Evolutionary conservation across 2,329 filamentous ascomycete genomes (phyloP), one percentile per base, ranked within the genome.

Genomic region (Xylogone sp.): DNA sequence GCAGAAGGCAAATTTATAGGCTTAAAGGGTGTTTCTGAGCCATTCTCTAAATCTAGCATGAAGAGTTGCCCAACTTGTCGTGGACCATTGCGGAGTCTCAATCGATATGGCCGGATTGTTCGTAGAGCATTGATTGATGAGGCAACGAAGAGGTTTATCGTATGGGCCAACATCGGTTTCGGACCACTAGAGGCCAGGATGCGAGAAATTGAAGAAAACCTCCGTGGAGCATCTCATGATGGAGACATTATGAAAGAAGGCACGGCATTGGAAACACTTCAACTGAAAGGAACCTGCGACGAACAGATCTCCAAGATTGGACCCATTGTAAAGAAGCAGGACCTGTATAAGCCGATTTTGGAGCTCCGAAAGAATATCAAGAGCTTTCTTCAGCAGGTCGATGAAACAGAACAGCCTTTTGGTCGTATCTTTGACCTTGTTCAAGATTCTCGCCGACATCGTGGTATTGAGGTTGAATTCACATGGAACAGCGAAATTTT

Each of bases 141-240:
- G 61, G 72, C 78, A 0, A 82, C 81, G 0, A 86, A 85, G 66
- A 84, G 81, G 55, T 84, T 88, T 61, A 75, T 84, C n/a, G 59
- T 75, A 3, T 80, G 74, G 69, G 72, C 78, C 0, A 76, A 77
- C 43, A 46, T 50, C 43, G 49, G 51, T 46, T 60, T 60, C 50
- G 54, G 59, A 19, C 58, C 58, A 47, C 54, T 61, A 27, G 56
- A 55, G 16, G 52, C 54, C 18, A 57, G 43, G 31, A 62, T 62
- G 58, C 53, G 56, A 54, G 53, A n/a, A 50, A 54, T 62, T 48
- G 58, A 62, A 44, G 52, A 47, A 54, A 47, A 51, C 45, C 45
- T 60, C 48, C 52, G 55, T 39, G 48, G 45, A 7, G 50, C 50
- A 48, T 34, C 55, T 43, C n/a, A n/a, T n/a, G n/a, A n/a, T n/a